Evolutionary conservation across 306 rosid genomes (phyloP).

Genomic region (barrel medic (Medicago truncatula)): MtrunA17r5.0-ANR NC_053046.1:36262501-36263000

Average conservation of each 20-base stretch:
- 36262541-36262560: slow-evolving; percentile 99
- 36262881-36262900: no score
- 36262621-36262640: slow-evolving; percentile 98
- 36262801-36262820: no score
- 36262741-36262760: slow-evolving; percentile 61
- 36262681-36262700: slow-evolving; percentile 99
- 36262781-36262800: slow-evolving; percentile 55
- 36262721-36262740: slow-evolving; percentile 56
- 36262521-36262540: slow-evolving; percentile 67
- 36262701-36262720: slow-evolving; percentile 86
- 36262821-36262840: slow-evolving; percentile 77
- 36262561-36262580: slow-evolving; percentile 99
- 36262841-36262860: slow-evolving; percentile 49
- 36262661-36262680: slow-evolving; percentile 99
- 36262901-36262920: slow-evolving; percentile 48
- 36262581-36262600: slow-evolving; percentile 99
- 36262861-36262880: no score
- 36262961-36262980: neutral
- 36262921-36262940: slow-evolving; percentile 49
- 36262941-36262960: neutral
- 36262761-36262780: slow-evolving; percentile 4
- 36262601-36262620: slow-evolving; percentile 94
- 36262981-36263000: slow-evolving; percentile 36
- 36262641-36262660: slow-evolving; percentile 99
- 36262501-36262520: slow-evolving; percentile 47